phyloP scores from a whole-genome alignment of 164 flowering plant genomes.

The Brasenia schreberi region DNA sequence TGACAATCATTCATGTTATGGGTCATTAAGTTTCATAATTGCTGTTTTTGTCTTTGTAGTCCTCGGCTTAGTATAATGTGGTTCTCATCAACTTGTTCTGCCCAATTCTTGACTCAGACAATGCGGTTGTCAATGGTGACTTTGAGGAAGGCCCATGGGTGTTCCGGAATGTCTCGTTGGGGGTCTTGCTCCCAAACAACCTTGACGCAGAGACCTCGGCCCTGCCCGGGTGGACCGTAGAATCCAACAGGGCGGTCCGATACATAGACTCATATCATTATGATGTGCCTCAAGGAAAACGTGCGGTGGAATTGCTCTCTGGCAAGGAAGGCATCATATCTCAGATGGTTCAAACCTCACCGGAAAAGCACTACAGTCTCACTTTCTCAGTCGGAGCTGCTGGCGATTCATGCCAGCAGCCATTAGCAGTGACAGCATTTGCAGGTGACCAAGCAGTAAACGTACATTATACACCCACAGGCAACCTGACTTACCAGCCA shows the following conservation, averaged over 20 bases:
- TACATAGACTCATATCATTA: slow-evolving; percentile 74
- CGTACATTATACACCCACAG: slow-evolving; percentile 49
- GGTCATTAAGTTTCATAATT: too few relatives aligned
- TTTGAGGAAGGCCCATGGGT: slow-evolving; percentile 96
- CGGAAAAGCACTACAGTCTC: slow-evolving; percentile 44
- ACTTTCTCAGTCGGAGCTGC: slow-evolving; percentile 72
- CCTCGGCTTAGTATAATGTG: neutral
- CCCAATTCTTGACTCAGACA: slow-evolving; percentile 26
- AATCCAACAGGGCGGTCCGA: slow-evolving; percentile 85
- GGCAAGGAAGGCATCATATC: slow-evolving; percentile 97
- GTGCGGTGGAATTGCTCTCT: slow-evolving; percentile 78
- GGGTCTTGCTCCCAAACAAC: slow-evolving; percentile 90
- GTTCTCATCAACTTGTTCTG: neutral
- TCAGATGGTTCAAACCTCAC: slow-evolving; percentile 76
- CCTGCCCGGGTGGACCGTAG: slow-evolving; percentile 86
- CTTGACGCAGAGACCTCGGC: slow-evolving; percentile 77
- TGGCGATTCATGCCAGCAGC: slow-evolving; percentile 66
- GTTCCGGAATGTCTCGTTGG: slow-evolving; percentile 63
- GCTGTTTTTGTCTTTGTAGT: too few relatives aligned
- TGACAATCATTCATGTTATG: too few relatives aligned
- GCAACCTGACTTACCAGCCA: slow-evolving; percentile 45
- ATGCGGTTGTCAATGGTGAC: slow-evolving; percentile 75
- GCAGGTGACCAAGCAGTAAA: slow-evolving; percentile 89
- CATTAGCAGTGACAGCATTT: slow-evolving; percentile 83
- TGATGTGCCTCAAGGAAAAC: slow-evolving; percentile 65